These are phyloP conservation scores for Boeremia exigua DNA, from an alignment of 2,329 filamentous ascomycete species.

Conservation along the genomic window DNA sequence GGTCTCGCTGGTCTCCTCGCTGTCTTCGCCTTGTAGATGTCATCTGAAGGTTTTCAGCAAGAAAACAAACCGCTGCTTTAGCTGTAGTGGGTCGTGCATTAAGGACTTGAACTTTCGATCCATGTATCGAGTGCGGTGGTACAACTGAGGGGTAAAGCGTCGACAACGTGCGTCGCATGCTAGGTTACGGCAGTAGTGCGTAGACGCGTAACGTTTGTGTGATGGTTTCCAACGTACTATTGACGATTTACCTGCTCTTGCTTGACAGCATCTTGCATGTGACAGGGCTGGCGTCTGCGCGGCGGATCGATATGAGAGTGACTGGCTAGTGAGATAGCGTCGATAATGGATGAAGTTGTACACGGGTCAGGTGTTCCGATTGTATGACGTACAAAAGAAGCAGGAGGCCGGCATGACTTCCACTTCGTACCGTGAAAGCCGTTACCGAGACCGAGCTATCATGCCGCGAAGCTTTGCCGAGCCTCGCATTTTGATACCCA, in stretches of 20 bases:
- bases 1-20: conserved; percentile 47
- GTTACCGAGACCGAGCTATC: conserved; percentile 4
- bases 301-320: not conserved
- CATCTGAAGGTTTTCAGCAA: not conserved
- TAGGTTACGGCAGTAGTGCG: not conserved
- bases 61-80: not conserved
- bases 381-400: conserved; percentile 17
- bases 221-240: not conserved
- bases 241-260: not conserved
- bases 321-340: conserved; percentile 15
- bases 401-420: not conserved
- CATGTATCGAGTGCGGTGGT: not conserved
- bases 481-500: not conserved
- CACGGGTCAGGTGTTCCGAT: conserved; percentile 15
- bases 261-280: not conserved
- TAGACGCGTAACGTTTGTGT: not conserved
- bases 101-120: conserved; percentile 1
- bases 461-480: conserved; percentile 6
- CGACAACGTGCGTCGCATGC: conserved; percentile 2
- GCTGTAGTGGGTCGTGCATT: conserved; percentile 9
- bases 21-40: conserved; percentile 46
- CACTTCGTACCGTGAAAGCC: not conserved
- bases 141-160: conserved; percentile 9
- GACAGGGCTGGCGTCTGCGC: not conserved
- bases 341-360: conserved; percentile 16